Evolutionary conservation across 257 asterid species (phyloP).

Genomic region (Lithospermum erythrorhizon): DNA sequence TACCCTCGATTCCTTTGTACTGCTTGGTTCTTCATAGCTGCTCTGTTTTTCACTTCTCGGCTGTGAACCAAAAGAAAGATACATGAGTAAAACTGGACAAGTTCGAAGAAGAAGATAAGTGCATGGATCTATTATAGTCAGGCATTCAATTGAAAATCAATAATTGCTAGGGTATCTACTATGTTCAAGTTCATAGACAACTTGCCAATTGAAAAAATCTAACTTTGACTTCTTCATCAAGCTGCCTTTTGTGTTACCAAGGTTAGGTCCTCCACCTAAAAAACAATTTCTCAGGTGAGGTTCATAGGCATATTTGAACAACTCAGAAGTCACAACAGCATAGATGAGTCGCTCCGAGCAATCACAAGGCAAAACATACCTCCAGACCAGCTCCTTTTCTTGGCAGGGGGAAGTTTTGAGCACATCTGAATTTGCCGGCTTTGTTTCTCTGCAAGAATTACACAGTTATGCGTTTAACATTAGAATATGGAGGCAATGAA

Average conservation of each 20-base stretch:
- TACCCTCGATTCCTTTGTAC: conserved; percentile 46
- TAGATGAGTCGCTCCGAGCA: neutral
- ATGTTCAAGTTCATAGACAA: conserved; percentile 2
- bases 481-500: conserved; percentile 1
- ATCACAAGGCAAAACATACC: conserved; percentile 31
- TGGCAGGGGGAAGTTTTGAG: conserved; percentile 82
- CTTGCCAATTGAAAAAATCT: conserved; percentile 69
- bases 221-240: conserved; percentile 88
- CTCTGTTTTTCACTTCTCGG: conserved; percentile 64
- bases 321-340: neutral
- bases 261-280: conserved; percentile 29
- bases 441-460: conserved; percentile 42
- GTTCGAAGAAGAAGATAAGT: no score
- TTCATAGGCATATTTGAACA: neutral
- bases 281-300: conserved; percentile 5
- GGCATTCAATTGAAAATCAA: neutral
- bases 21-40: conserved; percentile 49
- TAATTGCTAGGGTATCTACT: neutral
- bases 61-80: conserved; percentile 26
- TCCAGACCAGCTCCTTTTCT: conserved; percentile 66
- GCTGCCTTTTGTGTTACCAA: conserved; percentile 57
- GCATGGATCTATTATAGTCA: neutral
- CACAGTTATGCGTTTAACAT: conserved; percentile 7
- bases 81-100: neutral
- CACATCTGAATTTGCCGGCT: conserved; percentile 73